Evolutionary conservation across 495 filamentous ascomycete species (phyloP).

Genomic region (Neurospora intermedia): DNA sequence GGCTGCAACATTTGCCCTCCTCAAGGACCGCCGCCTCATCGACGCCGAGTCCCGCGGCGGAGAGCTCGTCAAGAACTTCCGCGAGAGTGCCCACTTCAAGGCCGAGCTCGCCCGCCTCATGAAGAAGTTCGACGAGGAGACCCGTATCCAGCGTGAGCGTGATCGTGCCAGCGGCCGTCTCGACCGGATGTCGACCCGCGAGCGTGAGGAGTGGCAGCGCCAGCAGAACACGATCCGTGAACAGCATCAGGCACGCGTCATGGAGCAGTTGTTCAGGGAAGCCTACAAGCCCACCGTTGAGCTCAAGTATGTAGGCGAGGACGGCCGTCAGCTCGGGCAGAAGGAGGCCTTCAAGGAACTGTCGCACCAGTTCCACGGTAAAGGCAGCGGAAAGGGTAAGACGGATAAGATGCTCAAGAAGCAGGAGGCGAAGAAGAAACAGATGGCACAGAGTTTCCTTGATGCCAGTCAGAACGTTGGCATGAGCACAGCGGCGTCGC

Average conservation of each 20-base stretch:
- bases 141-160: slow-evolving; percentile 73
- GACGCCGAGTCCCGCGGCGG: slow-evolving; percentile 45
- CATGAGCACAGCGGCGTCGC: slow-evolving; percentile 68
- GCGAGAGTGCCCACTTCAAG: slow-evolving; percentile 72
- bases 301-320: slow-evolving; percentile 81
- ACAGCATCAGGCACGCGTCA: slow-evolving; percentile 63
- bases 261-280: slow-evolving; percentile 73
- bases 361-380: slow-evolving; percentile 95
- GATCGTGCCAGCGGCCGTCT: slow-evolving; percentile 73
- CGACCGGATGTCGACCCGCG: slow-evolving; percentile 76
- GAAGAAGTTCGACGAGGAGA: slow-evolving; percentile 63
- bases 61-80: slow-evolving; percentile 56
- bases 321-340: slow-evolving; percentile 70
- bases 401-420: slow-evolving; percentile 95
- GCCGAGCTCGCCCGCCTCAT: slow-evolving; percentile 64
- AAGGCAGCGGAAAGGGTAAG: slow-evolving; percentile 95
- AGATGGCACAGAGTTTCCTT: slow-evolving; percentile 66
- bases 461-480: slow-evolving; percentile 74
- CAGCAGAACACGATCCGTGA: slow-evolving; percentile 82
- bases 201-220: slow-evolving; percentile 82
- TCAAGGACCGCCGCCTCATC: slow-evolving; percentile 73
- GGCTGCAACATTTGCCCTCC: slow-evolving; percentile 68
- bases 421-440: slow-evolving; percentile 89
- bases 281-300: slow-evolving; percentile 86
- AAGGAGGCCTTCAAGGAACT: slow-evolving; percentile 92